phyloP scores from a whole-genome alignment of 495 filamentous ascomycete genomes.

The Ramalina peruviana region DNA sequence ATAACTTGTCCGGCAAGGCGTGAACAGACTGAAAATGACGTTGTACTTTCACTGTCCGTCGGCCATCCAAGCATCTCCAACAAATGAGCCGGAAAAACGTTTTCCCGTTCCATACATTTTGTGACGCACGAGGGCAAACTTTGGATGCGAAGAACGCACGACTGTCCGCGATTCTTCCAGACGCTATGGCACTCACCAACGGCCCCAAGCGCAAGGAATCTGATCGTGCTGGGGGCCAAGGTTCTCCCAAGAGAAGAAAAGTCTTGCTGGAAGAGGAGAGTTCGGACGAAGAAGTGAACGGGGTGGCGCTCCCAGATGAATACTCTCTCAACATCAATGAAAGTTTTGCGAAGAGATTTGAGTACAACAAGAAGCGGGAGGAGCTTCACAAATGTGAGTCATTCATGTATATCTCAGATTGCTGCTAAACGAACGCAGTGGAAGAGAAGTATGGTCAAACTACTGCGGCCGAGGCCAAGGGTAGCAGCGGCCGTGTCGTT shows the following conservation, averaged over 20 bases:
- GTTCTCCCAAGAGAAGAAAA: constrained; percentile 33
- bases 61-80: no score
- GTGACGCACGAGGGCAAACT: no score
- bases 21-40: no score
- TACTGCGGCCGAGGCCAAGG: constrained; percentile 18
- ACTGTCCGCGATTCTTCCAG: no score
- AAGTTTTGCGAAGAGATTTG: constrained; percentile 78
- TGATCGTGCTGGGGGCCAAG: constrained; percentile 14
- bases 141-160: no score
- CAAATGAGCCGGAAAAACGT: no score
- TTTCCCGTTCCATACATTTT: no score
- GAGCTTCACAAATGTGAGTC: constrained; percentile 66
- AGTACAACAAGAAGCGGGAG: constrained; percentile 92
- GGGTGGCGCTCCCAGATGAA: neutral
- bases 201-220: neutral
- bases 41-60: no score
- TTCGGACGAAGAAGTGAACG: constrained; percentile 43
- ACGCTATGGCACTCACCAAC: neutral
- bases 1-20: no score
- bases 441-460: constrained; percentile 69
- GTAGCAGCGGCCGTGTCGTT: neutral
- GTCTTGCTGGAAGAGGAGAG: constrained; percentile 34
- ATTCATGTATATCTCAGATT: neutral
- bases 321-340: constrained; percentile 67
- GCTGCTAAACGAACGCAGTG: constrained; percentile 34